Conservation (phyloP, 176 grass and related monocot species). For the Eremochloa ophiuroides region DNA sequence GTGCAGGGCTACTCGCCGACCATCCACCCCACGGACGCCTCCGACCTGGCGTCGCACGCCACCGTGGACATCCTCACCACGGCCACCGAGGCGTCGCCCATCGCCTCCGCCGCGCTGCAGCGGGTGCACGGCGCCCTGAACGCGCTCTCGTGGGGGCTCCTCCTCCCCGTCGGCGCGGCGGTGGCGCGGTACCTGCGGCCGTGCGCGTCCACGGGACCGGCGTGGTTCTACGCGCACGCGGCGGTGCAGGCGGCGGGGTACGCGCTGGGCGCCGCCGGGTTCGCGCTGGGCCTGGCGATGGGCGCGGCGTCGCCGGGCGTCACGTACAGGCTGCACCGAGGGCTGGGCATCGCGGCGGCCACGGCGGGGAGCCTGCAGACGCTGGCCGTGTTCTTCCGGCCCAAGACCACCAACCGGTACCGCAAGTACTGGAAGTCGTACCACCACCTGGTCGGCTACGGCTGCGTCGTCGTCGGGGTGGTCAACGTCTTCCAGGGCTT, state of each 20-base stretch:
- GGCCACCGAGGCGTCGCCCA: slow-evolving; percentile 49
- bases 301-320: slow-evolving; percentile 61
- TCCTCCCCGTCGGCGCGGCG: slow-evolving; percentile 65
- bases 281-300: slow-evolving; percentile 84
- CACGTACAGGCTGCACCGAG: slow-evolving; percentile 78
- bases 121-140: slow-evolving; percentile 67
- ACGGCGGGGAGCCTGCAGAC: slow-evolving; percentile 82
- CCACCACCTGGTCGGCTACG: slow-evolving; percentile 96
- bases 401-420: slow-evolving; percentile 92
- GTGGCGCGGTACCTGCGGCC: slow-evolving; percentile 89
- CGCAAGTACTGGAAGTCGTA: slow-evolving; percentile 99
- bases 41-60: slow-evolving; percentile 87
- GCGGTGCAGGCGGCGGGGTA: slow-evolving; percentile 61
- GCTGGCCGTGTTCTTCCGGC: slow-evolving; percentile 82
- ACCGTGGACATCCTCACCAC: slow-evolving; percentile 87
- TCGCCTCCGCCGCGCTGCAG: slow-evolving; percentile 40
- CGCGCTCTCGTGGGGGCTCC: slow-evolving; percentile 74
- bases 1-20: slow-evolving; percentile 97
- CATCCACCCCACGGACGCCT: slow-evolving; percentile 74
- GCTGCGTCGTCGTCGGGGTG: slow-evolving; percentile 84
- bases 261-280: slow-evolving; percentile 60
- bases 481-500: slow-evolving; percentile 99
- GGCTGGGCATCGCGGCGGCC: slow-evolving; percentile 71
- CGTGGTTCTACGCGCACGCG: slow-evolving; percentile 95
- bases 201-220: slow-evolving; percentile 49